Evolutionary conservation across 345 rosid genomes (phyloP).

Genomic region (Adansonia digitata): DNA sequence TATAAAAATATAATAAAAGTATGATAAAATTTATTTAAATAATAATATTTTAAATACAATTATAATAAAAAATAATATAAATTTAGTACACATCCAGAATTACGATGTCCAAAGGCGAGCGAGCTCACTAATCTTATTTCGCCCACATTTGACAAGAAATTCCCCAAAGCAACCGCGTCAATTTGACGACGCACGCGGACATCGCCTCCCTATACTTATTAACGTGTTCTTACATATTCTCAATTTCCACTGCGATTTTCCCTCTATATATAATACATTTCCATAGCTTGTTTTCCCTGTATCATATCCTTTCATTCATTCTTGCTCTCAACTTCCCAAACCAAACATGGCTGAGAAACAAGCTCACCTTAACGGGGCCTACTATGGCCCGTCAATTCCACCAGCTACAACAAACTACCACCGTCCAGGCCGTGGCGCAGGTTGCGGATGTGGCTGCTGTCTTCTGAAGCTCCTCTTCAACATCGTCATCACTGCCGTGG

Average conservation of each 20-base stretch:
- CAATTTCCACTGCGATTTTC: background rate
- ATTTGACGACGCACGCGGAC: constrained; percentile 15
- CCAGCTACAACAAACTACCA: constrained; percentile 40
- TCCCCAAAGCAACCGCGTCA: constrained; percentile 39
- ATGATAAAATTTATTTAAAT: no score
- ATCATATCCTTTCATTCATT: background rate
- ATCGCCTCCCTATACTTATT: background rate
- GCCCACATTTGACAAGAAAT: no score
- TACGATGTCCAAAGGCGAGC: no score
- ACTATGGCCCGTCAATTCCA: constrained; percentile 63
- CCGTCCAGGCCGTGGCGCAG: constrained; percentile 42
- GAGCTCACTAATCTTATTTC: no score
- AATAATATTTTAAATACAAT: no score
- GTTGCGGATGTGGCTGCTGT: constrained; percentile 56
- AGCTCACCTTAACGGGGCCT: constrained; percentile 52
- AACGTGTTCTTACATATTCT: background rate
- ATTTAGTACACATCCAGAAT: no score
- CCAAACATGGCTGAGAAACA: constrained; percentile 43
- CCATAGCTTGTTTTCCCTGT: background rate
- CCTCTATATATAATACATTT: background rate
- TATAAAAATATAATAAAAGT: no score
- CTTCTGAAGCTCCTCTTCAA: constrained; percentile 44
- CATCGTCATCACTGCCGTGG: constrained; percentile 29
- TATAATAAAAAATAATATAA: no score
- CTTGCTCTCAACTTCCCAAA: background rate